Conservation (phyloP, 163 green algal species). For the Picocystis sp. region DNA sequence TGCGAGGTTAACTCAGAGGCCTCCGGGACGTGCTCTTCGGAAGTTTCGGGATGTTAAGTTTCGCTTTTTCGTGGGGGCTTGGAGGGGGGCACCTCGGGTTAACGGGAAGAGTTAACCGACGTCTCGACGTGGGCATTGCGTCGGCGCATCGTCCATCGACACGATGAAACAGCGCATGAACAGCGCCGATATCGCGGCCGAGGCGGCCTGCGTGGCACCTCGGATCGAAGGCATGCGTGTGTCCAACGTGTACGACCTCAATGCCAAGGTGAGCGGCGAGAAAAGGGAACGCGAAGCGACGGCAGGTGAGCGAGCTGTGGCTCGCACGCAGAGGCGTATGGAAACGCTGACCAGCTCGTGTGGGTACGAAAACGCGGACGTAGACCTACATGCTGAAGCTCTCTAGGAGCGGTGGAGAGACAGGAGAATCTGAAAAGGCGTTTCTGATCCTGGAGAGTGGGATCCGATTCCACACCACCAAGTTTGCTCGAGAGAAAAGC, state of each 20-base stretch:
- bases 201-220: slow-evolving; percentile 63
- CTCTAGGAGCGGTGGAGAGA: slow-evolving; percentile 53
- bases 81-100: no score
- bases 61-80: no score
- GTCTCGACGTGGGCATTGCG: no score
- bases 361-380: neutral
- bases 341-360: neutral
- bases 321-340: neutral
- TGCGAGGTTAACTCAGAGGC: no score
- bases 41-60: no score
- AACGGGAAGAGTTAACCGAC: no score
- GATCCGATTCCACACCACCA: slow-evolving; percentile 68
- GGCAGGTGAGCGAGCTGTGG: neutral
- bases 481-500: slow-evolving; percentile 29
- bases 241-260: slow-evolving; percentile 90
- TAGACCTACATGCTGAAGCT: slow-evolving; percentile 90
- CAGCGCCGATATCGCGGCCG: slow-evolving; percentile 68
- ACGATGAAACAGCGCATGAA: slow-evolving; percentile 86
- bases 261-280: slow-evolving; percentile 45
- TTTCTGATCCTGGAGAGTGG: slow-evolving; percentile 83
- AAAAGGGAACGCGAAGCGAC: neutral
- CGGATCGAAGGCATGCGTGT: slow-evolving; percentile 63
- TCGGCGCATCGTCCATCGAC: slow-evolving; percentile 3
- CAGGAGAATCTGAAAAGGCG: slow-evolving; percentile 55
- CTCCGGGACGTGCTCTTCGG: no score